Evolutionary conservation across 306 rosid genomes (phyloP).

Genomic region (Mimosa pudica): DNA sequence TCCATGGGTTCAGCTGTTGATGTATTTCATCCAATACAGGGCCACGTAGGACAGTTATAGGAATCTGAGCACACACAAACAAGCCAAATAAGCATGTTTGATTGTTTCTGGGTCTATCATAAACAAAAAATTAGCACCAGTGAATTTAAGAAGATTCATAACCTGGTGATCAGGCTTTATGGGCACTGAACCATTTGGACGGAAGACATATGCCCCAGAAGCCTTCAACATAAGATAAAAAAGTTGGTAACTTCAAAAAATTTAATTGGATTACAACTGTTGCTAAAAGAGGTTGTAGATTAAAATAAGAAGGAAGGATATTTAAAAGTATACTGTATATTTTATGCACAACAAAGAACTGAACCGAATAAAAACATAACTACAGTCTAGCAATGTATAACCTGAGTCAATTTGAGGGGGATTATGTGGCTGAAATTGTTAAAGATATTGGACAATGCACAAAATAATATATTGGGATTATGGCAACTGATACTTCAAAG

Average conservation of each 20-base stretch:
- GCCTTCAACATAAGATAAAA: constrained; percentile 36
- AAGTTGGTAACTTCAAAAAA: constrained; percentile 22
- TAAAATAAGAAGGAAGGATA: constrained; percentile 18
- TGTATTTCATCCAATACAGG: constrained; percentile 63
- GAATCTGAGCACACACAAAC: constrained; percentile 34
- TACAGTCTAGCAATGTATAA: constrained; percentile 1
- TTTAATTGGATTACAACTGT: constrained; percentile 14
- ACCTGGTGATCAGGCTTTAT: constrained; percentile 52
- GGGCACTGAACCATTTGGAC: constrained; percentile 54
- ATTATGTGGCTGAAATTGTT: not conserved
- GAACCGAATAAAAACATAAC: constrained; percentile 13
- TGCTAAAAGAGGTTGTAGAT: constrained; percentile 13
- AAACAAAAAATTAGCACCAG: constrained; percentile 16
- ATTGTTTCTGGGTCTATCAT: constrained; percentile 15
- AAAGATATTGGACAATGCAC: constrained; percentile 23
- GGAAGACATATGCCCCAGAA: constrained; percentile 63
- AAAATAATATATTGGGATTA: constrained; percentile 3
- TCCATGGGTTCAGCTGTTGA: constrained; percentile 57
- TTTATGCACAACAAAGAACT: constrained; percentile 24
- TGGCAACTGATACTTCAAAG: constrained; percentile 4
- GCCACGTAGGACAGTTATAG: constrained; percentile 51
- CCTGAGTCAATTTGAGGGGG: constrained; percentile 11
- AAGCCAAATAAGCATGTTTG: constrained; percentile 25
- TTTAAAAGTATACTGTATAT: not conserved
- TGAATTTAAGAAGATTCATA: constrained; percentile 21